phyloP scores from a whole-genome alignment of 352 stramenopile species.

The Thraustochytrium sp. region DNA sequence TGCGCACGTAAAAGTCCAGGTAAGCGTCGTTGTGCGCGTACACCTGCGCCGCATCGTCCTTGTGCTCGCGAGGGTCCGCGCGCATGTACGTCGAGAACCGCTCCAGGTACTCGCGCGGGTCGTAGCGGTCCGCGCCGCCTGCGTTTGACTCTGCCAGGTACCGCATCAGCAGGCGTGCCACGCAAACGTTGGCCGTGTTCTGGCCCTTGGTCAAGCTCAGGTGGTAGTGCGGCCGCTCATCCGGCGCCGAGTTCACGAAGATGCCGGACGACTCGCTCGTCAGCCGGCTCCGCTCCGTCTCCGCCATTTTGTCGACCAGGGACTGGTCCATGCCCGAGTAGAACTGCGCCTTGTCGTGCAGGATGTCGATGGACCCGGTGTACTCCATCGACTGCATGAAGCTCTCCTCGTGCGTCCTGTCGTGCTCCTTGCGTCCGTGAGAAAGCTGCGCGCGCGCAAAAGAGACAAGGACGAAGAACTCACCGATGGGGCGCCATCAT shows the following conservation, averaged over 20 bases:
- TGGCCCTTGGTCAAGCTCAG: slow-evolving; percentile 43
- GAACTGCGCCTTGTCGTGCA: not conserved
- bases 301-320: no score
- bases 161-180: slow-evolving; percentile 45
- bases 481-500: slow-evolving; percentile 13
- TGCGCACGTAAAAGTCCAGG: slow-evolving; percentile 48
- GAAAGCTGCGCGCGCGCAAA: no score
- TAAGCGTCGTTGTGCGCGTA: slow-evolving; percentile 47
- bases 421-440: no score
- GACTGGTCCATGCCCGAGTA: not conserved
- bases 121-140: slow-evolving; percentile 33
- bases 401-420: not conserved
- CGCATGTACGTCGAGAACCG: slow-evolving; percentile 45
- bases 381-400: slow-evolving; percentile 2
- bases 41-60: slow-evolving; percentile 41
- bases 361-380: not conserved
- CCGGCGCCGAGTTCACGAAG: not conserved
- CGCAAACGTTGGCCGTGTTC: slow-evolving; percentile 48
- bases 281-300: no score
- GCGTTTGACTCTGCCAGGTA: slow-evolving; percentile 44
- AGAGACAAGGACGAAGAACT: no score
- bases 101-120: slow-evolving; percentile 45
- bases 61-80: slow-evolving; percentile 6
- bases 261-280: no score
- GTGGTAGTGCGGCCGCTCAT: slow-evolving; percentile 45